Evolutionary conservation across 495 filamentous ascomycete genomes (phyloP), one percentile per base, ranked within the genome.

Genomic region (Hypomontagnella submonticulosa): DNA sequence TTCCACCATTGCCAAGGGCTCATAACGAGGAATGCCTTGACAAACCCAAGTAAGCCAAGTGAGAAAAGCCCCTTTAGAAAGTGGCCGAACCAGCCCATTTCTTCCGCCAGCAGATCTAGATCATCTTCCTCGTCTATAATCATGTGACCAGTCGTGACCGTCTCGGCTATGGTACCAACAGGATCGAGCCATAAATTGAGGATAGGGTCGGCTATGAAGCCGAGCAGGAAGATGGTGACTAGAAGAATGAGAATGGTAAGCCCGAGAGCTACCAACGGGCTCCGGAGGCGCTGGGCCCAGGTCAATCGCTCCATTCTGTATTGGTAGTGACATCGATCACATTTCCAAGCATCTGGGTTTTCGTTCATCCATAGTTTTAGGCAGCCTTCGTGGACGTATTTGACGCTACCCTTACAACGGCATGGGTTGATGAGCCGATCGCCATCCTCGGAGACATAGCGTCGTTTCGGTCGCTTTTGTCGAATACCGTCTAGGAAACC

Each of bases 351-450:
- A 63, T 89, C 87, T 23, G 90, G 90, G 71, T 93, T 87, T 8
- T 89, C 81, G 49, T 88, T 81, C 59, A 95, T 88, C 95, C 95
- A 98, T 30, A 82, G 77, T 72, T 93, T 88, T 15, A 99, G 81
- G 74, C 95, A 99, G n/a, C 87, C 90, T 73, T 97, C 91, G 75
- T 99, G 95, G 33, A 98, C 93, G 80, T 96, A 97, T 77, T 89
- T 89, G 57, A 93, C 91, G 11, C 89, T 91, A 53, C 95, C 95
- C 77, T 90, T 94, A 81, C 95, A 99, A 75, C 88, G 87, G 82
- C 95, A 99, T 4, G 95, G 95, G 23, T 91, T 89, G 47, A 99
- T 83, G n/a, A 99, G 80, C 4, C 92, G 89, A 56, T 90, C 85
- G n/a, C 88, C 86, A 66, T 88, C 91, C 48, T 85, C 80, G 1